Conservation (phyloP, 2,329 filamentous ascomycete genomes). For the Herpotrichia juniperi region DNA sequence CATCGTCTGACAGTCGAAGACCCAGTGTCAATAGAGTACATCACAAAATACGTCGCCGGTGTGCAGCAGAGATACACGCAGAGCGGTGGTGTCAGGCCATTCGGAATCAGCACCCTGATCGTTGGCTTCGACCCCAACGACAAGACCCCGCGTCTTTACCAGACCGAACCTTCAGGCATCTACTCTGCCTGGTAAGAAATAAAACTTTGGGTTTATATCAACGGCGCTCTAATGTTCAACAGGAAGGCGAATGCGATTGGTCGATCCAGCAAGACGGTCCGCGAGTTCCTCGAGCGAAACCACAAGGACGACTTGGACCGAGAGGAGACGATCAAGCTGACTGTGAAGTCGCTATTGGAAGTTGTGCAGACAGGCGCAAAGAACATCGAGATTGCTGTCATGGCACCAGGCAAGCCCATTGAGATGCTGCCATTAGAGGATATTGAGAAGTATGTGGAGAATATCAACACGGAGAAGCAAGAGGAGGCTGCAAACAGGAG, state of each 20-base stretch:
- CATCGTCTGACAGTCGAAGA: constrained; percentile 97
- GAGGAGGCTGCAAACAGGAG: constrained; percentile 99
- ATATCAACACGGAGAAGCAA: constrained; percentile 98
- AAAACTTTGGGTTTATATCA: background rate
- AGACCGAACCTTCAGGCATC: constrained; percentile 99
- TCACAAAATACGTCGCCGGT: constrained; percentile 97
- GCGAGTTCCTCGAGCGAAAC: constrained; percentile 97
- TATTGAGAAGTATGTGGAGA: constrained; percentile 97
- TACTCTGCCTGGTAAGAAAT: constrained; percentile 91
- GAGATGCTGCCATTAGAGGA: constrained; percentile 96
- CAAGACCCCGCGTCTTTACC: constrained; percentile 87
- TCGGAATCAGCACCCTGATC: constrained; percentile 96
- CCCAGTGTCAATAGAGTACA: constrained; percentile 97
- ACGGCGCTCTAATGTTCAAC: constrained; percentile 18
- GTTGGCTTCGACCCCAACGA: constrained; percentile 98
- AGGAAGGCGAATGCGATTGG: constrained; percentile 99
- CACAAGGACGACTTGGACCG: constrained; percentile 98
- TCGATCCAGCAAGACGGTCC: constrained; percentile 97
- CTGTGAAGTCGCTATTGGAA: constrained; percentile 96
- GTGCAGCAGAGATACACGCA: constrained; percentile 99
- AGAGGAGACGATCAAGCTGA: constrained; percentile 93
- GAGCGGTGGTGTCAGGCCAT: constrained; percentile 97
- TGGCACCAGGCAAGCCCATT: constrained; percentile 88
- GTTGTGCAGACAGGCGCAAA: constrained; percentile 98
- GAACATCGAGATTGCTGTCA: constrained; percentile 99